phyloP scores from a whole-genome alignment of 2,329 filamentous ascomycete species.

The Claviceps digitariae region DNA sequence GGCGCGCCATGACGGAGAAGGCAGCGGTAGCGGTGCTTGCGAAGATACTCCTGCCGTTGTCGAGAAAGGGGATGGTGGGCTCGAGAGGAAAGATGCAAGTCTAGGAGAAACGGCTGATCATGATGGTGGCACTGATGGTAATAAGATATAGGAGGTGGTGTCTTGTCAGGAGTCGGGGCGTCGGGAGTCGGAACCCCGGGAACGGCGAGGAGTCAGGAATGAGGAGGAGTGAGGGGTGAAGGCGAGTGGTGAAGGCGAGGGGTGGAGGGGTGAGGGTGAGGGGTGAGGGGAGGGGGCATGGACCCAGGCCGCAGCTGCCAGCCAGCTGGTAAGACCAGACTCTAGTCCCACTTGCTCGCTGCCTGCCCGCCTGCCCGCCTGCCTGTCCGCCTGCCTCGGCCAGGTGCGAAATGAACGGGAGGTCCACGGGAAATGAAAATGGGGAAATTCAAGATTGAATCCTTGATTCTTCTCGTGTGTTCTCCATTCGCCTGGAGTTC shows the following conservation, averaged over 20 bases:
- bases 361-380: too few relatives aligned
- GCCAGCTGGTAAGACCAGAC: neutral
- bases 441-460: neutral
- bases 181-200: neutral
- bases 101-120: neutral
- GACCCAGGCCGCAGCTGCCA: neutral
- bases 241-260: neutral
- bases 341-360: neutral
- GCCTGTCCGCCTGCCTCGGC: neutral
- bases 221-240: too few relatives aligned
- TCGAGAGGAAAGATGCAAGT: neutral
- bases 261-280: neutral
- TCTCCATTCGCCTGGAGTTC: too few relatives aligned
- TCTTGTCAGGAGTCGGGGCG: neutral
- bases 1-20: conserved; percentile 23
- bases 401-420: neutral
- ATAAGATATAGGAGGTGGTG: neutral
- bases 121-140: neutral
- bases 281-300: neutral
- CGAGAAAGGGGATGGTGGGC: neutral
- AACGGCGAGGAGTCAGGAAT: neutral
- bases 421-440: neutral
- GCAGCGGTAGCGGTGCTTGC: neutral
- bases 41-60: neutral
- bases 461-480: neutral